A percentile compares a stretch with the other conserved stretches of the same genome.
Evolutionary conservation across 1,139 yeast genomes (phyloP).

Genomic region (Candida dubliniensis): DNA sequence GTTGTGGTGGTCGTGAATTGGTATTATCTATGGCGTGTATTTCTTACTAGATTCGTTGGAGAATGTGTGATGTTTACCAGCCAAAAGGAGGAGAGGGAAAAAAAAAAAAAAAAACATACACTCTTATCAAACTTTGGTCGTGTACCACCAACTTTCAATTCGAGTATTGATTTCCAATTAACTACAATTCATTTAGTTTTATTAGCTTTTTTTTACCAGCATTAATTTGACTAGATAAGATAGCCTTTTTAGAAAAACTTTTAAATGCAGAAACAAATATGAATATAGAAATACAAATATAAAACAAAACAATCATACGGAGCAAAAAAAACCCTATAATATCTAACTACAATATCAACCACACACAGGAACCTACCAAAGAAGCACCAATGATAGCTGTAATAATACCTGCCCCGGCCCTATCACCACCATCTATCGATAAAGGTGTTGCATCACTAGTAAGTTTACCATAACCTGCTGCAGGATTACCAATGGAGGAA

Average conservation of each 20-base stretch:
- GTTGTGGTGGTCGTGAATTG: too few relatives aligned
- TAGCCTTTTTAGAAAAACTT: too few relatives aligned
- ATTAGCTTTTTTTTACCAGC: too few relatives aligned
- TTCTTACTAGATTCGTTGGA: too few relatives aligned
- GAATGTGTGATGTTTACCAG: not conserved
- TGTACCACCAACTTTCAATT: not conserved
- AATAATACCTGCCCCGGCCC: constrained; percentile 86
- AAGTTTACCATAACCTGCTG: constrained; percentile 55
- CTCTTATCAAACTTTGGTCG: not conserved
- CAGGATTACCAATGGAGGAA: constrained; percentile 55
- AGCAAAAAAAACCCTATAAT: too few relatives aligned
- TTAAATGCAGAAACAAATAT: not conserved
- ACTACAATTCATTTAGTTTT: too few relatives aligned
- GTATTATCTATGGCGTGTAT: too few relatives aligned
- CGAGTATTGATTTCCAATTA: not conserved
- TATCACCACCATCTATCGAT: constrained; percentile 58
- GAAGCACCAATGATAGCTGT: constrained; percentile 73
- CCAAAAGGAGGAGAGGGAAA: not conserved
- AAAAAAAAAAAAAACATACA: not conserved
- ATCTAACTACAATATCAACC: constrained; percentile 53
- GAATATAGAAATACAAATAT: not conserved
- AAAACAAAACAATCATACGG: not conserved
- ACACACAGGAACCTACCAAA: constrained; percentile 63
- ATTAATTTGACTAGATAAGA: too few relatives aligned
- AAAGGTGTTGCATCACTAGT: constrained; percentile 46